Evolutionary conservation across 768 basidiomycete genomes (phyloP).

Genomic region (Suillus subaureus): DNA sequence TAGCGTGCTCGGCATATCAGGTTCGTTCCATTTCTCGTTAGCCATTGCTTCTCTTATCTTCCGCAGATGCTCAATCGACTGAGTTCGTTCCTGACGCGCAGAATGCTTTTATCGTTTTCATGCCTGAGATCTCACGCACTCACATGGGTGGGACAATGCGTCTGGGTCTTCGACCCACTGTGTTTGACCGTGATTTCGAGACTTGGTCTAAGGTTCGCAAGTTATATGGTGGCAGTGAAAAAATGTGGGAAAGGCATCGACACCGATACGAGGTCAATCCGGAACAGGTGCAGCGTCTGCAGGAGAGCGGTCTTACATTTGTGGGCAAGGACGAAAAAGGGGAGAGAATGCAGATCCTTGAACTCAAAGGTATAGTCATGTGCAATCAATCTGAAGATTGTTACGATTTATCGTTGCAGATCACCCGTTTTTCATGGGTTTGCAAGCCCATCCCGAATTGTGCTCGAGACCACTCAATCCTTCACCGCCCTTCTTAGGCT

Average conservation of each 20-base stretch:
- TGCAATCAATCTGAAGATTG: conserved; percentile 4
- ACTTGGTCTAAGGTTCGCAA: conserved; percentile 71
- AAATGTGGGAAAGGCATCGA: conserved; percentile 95
- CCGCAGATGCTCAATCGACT: conserved; percentile 77
- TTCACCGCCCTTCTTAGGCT: conserved; percentile 95
- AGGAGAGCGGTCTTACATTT: conserved; percentile 72
- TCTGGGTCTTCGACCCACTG: conserved; percentile 93
- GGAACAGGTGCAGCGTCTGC: conserved; percentile 70
- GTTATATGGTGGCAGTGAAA: conserved; percentile 80
- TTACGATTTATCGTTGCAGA: conserved; percentile 43
- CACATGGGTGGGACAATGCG: conserved; percentile 99
- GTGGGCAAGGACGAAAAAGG: conserved; percentile 93
- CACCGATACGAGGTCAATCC: conserved; percentile 98
- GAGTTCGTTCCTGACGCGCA: conserved; percentile 70
- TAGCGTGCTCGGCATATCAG: conserved; percentile 70
- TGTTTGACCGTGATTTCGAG: conserved; percentile 75
- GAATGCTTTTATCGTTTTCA: conserved; percentile 89
- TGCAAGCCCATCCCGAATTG: conserved; percentile 98
- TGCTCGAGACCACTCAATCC: conserved; percentile 98
- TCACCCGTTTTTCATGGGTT: conserved; percentile 91
- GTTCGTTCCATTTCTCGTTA: conserved; percentile 39
- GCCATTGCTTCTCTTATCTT: conserved; percentile 12
- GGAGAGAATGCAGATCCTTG: conserved; percentile 96
- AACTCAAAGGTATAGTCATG: conserved; percentile 65
- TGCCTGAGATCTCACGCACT: conserved; percentile 98